Evolutionary conservation across 257 asterid genomes (phyloP), one percentile per base, ranked within the genome.

Genomic region (Nicotiana otophora): DNA sequence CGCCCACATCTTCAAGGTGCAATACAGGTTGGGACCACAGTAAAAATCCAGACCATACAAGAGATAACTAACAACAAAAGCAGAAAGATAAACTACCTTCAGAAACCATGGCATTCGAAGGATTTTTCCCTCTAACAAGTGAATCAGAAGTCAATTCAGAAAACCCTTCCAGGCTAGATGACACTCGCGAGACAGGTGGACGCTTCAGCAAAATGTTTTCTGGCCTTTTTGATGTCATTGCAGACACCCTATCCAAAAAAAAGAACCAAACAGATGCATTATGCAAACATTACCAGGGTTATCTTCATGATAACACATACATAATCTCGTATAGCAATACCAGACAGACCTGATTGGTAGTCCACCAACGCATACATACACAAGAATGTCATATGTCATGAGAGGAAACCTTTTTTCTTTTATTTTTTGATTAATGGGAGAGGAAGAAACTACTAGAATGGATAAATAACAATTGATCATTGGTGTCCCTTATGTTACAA

Each of bases 171-270:
- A 90, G 93, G 83, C 91, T 89, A 63, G 97, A 90, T 72, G 89
- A 87, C 36, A 87, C 88, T 80, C 91, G 90, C 61, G 98, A 77
- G 23, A 89, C 93, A 10, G 97, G 95, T 30, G 97, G 98, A 74
- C 95, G 95, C 84, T 94, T 91, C 90, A 92, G 89, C 90, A 92
- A 89, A 77, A 92, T 87, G 83, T 88, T 93, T 83, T 93, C 98
- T 15, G 90, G 90, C 66, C 91, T 90, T 83, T 90, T 95, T 53
- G 87, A 75, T 53, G 84, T 81, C 78, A 86, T 61, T 5, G 87
- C 39, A 62, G 67, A 20, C 67, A 62, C 17, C 7, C 67, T 62
- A 26, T 23, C 9, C 66, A 23, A 61, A 10, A n/a, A 20, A 61
- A 61, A 61, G 2, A 20, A 62, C 15, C 14, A 23, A 20, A 23